Base-by-base conservation (phyloP, 2,329 filamentous ascomycete genomes). In the Nemania sp. region DNA sequence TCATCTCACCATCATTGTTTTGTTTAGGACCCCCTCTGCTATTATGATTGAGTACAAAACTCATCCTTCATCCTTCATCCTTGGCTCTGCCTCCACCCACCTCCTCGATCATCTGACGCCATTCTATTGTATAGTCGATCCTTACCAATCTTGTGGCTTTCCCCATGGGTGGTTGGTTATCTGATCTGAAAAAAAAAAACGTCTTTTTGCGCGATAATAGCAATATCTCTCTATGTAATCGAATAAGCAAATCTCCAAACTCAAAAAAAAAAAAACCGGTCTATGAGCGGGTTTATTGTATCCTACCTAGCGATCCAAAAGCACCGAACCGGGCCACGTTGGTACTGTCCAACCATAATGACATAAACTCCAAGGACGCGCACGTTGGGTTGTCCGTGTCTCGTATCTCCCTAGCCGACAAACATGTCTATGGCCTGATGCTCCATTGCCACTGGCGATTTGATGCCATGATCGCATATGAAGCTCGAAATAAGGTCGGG, bases 401-500 rank as follows among this genome's bases (percentile, higher is more conserved):
- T 53, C 32, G 25, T 39, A 46, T 57, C 2, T 29, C 29, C 20
- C 52, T 54, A 65, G 65, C 64, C 69, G 58, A 72, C 71, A 63
- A 73, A 66, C 62, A 71, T 67, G 40, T 73, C 72, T 47, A 74
- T 72, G n/a, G 72, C 63, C 63, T 72, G 67, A 54, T 71, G 68
- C 52, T 69, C 68, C 42, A 74, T 69, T 4, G 68, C 70, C 34
- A 67, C 51, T 3, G 72, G 71, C 6, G 70, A 68, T 45, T 72
- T 66, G 47, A 73, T 66, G 51, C 70, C 71, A 54, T 71, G 69
- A 43, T 74, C 71, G 17, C 69, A 69, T 34, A 74, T 63, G 62
- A 74, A 73, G 17, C 59, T 67, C 11, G 69, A 66, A 52, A 74
- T 74, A 34, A 67, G 65, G 12, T 69, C 65, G 12, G 72, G 71